Evolutionary conservation across 768 basidiomycete genomes (phyloP).

Genomic region (Crepidotus variabilis): DNA sequence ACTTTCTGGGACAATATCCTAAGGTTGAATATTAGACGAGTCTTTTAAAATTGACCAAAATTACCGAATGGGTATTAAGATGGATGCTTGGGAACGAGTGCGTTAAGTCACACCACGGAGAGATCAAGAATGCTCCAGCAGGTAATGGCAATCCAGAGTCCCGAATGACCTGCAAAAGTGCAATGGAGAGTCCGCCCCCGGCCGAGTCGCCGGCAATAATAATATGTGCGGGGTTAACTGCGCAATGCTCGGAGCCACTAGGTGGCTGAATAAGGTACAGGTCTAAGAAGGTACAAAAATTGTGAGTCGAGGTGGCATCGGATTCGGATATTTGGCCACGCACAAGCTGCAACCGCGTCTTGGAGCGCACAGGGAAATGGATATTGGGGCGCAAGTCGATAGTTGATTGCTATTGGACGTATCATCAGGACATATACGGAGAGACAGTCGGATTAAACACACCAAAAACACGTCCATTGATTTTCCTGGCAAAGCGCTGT

Average conservation of each 20-base stretch:
- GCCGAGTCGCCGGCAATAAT: slow-evolving; percentile 91
- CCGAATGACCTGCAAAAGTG: slow-evolving; percentile 83
- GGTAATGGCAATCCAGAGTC: slow-evolving; percentile 80
- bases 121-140: slow-evolving; percentile 85
- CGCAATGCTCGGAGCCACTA: slow-evolving; percentile 65
- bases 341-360: slow-evolving; percentile 85
- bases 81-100: slow-evolving; percentile 92
- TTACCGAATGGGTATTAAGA: slow-evolving; percentile 78
- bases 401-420: slow-evolving; percentile 59
- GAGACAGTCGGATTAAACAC: slow-evolving; percentile 13
- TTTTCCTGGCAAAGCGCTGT: slow-evolving; percentile 86
- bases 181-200: slow-evolving; percentile 82
- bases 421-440: background rate
- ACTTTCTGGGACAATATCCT: slow-evolving; percentile 81
- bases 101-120: slow-evolving; percentile 90
- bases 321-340: slow-evolving; percentile 14
- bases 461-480: slow-evolving; percentile 87
- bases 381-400: slow-evolving; percentile 92
- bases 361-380: slow-evolving; percentile 94
- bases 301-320: background rate
- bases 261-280: slow-evolving; percentile 90
- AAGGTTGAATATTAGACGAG: background rate
- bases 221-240: slow-evolving; percentile 79
- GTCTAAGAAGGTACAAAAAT: slow-evolving; percentile 38
- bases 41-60: slow-evolving; percentile 9